Base-by-base conservation (phyloP, 176 grass and related monocot species). In the Hordeum marinum region DNA sequence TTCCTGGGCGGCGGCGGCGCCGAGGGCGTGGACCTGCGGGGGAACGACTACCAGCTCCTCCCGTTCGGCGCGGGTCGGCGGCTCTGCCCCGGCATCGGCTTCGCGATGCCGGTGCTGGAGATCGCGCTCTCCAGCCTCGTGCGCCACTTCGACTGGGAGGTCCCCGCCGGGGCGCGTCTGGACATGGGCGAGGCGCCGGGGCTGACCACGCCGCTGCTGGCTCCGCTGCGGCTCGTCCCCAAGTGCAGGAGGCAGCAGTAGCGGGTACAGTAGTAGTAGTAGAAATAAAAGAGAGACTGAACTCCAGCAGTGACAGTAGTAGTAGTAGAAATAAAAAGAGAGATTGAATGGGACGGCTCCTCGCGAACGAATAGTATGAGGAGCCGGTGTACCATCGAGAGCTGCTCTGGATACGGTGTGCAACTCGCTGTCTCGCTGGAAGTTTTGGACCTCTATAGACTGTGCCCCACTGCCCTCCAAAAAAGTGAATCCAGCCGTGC, bases 121-220 rank as follows among this genome's bases (percentile, higher is more conserved):
- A 34, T 92, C 3, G 87, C 87, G 43, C 66, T 92, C 2, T 83
- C 86, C 31, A 86, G 67, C 72, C 40, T 92, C 10, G 39, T 89
- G 46, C 58, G 68, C 59, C 35, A 73, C 11, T 92, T 92, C 58
- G 63, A 89, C 17, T 92, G 87, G 90, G 81, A 76, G 45, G 82
- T 89, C 40, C 78, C 73, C 2, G 72, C 52, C 64, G 72, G 71
- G 59, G 40, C 65, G 20, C 58, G 15, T 9, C 43, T 92, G 43
- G 90, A 92, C 58, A 89, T 92, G 86, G 67, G 37, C 3, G 90
- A 92, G 88, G 67, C 79, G 45, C 69, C 83, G 9, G 79, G 90
- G 21, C 34, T 92, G 21, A 29, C 46, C 48, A 62, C 40, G 67
- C 86, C 90, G 12, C 81, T 20, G 65, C 83, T 83, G 55, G 77